Conservation (phyloP, 78 protist genomes). For the Pelomyxa schiedti region DNA sequence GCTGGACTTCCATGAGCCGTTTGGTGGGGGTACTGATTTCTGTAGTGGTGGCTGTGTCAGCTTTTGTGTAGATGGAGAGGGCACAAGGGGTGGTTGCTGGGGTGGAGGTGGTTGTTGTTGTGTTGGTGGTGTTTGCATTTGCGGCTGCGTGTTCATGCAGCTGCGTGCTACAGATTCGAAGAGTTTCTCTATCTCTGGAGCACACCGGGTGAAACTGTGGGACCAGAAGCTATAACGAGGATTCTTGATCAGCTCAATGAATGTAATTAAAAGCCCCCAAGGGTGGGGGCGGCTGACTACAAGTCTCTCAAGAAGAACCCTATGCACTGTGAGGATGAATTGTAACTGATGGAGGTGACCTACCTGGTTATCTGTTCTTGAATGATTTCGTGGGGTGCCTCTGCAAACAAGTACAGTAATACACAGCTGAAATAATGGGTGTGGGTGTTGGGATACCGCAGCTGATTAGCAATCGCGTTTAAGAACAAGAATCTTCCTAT, state of each 20-base stretch:
- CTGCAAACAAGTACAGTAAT: constrained; percentile 74
- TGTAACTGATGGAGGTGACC: neutral
- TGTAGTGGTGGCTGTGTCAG: no score
- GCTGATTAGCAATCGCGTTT: constrained; percentile 93
- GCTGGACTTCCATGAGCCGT: no score
- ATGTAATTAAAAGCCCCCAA: constrained; percentile 97
- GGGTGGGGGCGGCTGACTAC: constrained; percentile 93
- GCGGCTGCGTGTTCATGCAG: neutral
- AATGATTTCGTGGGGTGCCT: constrained; percentile 39
- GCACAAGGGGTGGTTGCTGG: no score
- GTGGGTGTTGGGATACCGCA: constrained; percentile 93
- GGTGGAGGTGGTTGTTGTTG: no score
- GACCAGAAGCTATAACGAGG: constrained; percentile 80
- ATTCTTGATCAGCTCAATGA: constrained; percentile 90
- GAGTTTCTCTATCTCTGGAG: constrained; percentile 83
- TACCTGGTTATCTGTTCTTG: constrained; percentile 76
- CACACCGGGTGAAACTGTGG: constrained; percentile 63
- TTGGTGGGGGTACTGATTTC: no score
- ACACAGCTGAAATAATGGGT: constrained; percentile 92
- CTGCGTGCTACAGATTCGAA: constrained; percentile 74
- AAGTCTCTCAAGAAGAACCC: constrained; percentile 94
- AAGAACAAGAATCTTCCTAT: constrained; percentile 80
- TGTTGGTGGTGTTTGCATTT: no score
- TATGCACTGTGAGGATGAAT: constrained; percentile 4
- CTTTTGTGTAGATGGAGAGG: no score